A percentile compares a stretch with the other conserved stretches of the same genome.
Evolutionary conservation across 2,329 filamentous ascomycete genomes (phyloP).

Genomic region (Cladobotryum protrusum): DNA sequence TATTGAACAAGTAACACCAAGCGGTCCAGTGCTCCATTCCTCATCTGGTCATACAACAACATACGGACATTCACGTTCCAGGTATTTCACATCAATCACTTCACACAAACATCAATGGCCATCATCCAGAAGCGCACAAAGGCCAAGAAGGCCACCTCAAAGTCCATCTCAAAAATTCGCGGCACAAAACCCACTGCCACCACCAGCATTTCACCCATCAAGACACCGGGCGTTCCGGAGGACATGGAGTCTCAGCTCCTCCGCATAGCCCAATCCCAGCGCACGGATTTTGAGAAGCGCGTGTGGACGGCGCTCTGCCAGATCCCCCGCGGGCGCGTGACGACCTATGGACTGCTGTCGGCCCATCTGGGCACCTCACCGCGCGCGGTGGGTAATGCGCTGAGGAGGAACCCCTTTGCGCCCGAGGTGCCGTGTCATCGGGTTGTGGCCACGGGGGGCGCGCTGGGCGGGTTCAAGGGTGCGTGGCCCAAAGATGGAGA

Average conservation of each 20-base stretch:
- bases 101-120: background rate
- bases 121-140: conserved; percentile 9
- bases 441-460: conserved; percentile 66
- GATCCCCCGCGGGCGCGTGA: conserved; percentile 68
- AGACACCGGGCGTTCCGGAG: background rate
- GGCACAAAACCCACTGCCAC: background rate
- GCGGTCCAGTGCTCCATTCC: too few relatives aligned
- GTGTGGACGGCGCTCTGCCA: conserved; percentile 70
- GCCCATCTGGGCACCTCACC: conserved; percentile 63
- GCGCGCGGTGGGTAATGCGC: conserved; percentile 69
- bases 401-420: conserved; percentile 75
- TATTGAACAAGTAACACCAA: background rate
- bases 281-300: conserved; percentile 52
- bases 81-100: too few relatives aligned
- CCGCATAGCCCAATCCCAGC: conserved; percentile 38
- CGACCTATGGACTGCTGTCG: conserved; percentile 71
- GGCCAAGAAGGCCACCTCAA: background rate
- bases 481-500: conserved; percentile 56
- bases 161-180: conserved; percentile 1
- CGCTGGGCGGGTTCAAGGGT: conserved; percentile 67
- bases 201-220: too few relatives aligned
- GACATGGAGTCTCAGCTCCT: conserved; percentile 30
- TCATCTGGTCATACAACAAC: too few relatives aligned
- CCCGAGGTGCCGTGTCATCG: conserved; percentile 77
- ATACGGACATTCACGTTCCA: too few relatives aligned